Percentiles rank a stretch among this genome's conserved stretches.
These are phyloP conservation scores for Herpomyces periplanetae DNA, from an alignment of 2,329 filamentous ascomycete species.

Conservation along the genomic window DNA sequence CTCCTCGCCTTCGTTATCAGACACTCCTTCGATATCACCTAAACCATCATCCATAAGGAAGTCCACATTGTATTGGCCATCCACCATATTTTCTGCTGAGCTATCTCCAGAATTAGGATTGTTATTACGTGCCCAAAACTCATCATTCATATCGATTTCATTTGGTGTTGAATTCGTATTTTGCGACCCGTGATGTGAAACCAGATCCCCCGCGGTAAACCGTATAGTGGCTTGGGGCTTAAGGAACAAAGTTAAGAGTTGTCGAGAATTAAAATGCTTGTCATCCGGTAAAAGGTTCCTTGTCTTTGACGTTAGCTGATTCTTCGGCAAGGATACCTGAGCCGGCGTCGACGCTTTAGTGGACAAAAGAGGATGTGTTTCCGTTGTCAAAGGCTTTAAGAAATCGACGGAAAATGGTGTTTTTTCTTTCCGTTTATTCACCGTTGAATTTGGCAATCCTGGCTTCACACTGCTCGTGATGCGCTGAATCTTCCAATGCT, in stretches of 20 bases:
- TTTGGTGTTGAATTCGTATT: conserved; percentile 8
- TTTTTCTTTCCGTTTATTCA: conserved; percentile 47
- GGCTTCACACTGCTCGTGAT: conserved; percentile 36
- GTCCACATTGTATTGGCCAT: conserved; percentile 71
- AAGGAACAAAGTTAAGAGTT: conserved; percentile 54
- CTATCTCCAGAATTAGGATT: conserved; percentile 10
- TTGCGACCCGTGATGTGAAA: conserved; percentile 10
- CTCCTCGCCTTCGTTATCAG: conserved; percentile 23
- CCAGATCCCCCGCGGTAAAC: conserved; percentile 17
- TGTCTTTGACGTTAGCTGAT: conserved; percentile 77
- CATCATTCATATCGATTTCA: conserved; percentile 57
- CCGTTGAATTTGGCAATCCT: conserved; percentile 9
- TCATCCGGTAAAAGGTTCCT: conserved; percentile 79
- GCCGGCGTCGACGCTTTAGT: conserved; percentile 41
- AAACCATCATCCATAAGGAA: conserved; percentile 76
- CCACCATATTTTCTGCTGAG: conserved; percentile 17
- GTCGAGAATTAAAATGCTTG: conserved; percentile 85
- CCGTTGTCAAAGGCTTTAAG: conserved; percentile 24
- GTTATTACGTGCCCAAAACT: conserved; percentile 44
- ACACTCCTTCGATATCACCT: conserved; percentile 19
- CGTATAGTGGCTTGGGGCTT: conserved; percentile 68
- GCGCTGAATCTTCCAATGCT: conserved; percentile 84
- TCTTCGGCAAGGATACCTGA: conserved; percentile 50
- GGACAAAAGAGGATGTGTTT: conserved; percentile 34
- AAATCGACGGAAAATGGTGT: conserved; percentile 90